Percentiles rank a stretch among this genome's conserved stretches.
phyloP scores from a whole-genome alignment of 1,284 basidiomycete genomes.

The Rhodotorula mucilaginosa region DNA sequence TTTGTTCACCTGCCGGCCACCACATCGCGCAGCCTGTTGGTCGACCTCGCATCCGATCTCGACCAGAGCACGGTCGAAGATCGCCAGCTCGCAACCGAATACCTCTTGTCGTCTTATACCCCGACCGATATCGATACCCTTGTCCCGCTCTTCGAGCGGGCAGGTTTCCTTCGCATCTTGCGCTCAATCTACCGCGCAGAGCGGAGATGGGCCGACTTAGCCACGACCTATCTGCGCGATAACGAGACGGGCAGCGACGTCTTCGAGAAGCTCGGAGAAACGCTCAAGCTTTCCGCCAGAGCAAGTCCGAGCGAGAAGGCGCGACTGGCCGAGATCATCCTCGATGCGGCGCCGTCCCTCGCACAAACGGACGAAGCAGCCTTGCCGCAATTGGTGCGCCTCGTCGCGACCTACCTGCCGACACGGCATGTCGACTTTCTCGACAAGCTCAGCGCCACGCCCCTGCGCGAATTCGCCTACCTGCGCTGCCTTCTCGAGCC shows the following conservation, averaged over 20 bases:
- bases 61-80: constrained; percentile 80
- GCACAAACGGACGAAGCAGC: constrained; percentile 52
- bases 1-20: constrained; percentile 71
- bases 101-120: constrained; percentile 86
- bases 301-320: constrained; percentile 6
- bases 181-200: constrained; percentile 75
- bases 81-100: constrained; percentile 91
- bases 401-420: constrained; percentile 72
- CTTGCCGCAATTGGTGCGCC: constrained; percentile 64
- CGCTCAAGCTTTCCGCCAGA: constrained; percentile 27
- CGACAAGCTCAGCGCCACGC: constrained; percentile 48
- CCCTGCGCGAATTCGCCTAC: constrained; percentile 70
- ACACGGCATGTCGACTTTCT: constrained; percentile 59
- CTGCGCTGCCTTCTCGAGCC: constrained; percentile 72
- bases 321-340: constrained; percentile 27
- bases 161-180: constrained; percentile 87
- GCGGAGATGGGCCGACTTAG: constrained; percentile 68
- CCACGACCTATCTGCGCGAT: constrained; percentile 75
- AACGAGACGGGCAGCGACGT: constrained; percentile 62
- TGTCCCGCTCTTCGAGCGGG: constrained; percentile 68
- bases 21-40: constrained; percentile 70
- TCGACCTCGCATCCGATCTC: constrained; percentile 69
- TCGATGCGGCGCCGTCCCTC: constrained; percentile 35
- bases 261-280: constrained; percentile 51
- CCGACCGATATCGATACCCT: constrained; percentile 72